Base-by-base conservation (phyloP, 1,284 basidiomycete genomes). In the Singerocomus inundabilis region DNA sequence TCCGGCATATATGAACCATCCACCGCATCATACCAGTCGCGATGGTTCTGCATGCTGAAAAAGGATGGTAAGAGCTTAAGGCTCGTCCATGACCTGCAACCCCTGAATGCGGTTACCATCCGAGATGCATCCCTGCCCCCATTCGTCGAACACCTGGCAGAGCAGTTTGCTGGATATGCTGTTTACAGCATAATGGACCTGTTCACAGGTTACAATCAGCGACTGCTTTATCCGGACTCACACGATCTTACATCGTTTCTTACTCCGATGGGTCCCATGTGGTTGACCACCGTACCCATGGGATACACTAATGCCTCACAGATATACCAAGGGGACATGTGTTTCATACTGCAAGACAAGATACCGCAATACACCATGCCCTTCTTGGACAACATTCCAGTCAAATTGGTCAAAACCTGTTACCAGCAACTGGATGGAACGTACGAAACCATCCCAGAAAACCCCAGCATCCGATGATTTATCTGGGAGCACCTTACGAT, bases 381-480 rank as follows among this genome's bases (percentile, higher is more conserved):
- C 1, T 21, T 6, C 5, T 5, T 21, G 18, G 34, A 18, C 13
- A 10, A 33, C 8, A 8, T 33, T 1, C 32, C 8, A 0, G n/a
- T 33, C n/a, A 33, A 33, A 16, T 9, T 12, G 0, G 4, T 16
- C 0, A 33, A 15, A 0, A 31, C 30, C 5, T 6, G 12, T 0
- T 31, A 31, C 13, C 30, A 31, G 11, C 5, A 13, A 5, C 12
- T 6, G 30, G 30, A 31, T 5, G 12, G 34, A 5, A 6, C 18
- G 0, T 35, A 35, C 10, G 6, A 35, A 4, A 35, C 18, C 2
- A 35, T 35, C 10, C 18, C 11, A 3, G 34, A 21, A 0, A 21
- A 35, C 6, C 18, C 16, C 1, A 6, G 18, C 0, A 35, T 35
- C 3, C 5, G 3, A 1, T 0, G 2, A 1, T 35, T 31, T 6